phyloP scores from a whole-genome alignment of 148 eudicot species.

The Camellia granthamiana region DNA sequence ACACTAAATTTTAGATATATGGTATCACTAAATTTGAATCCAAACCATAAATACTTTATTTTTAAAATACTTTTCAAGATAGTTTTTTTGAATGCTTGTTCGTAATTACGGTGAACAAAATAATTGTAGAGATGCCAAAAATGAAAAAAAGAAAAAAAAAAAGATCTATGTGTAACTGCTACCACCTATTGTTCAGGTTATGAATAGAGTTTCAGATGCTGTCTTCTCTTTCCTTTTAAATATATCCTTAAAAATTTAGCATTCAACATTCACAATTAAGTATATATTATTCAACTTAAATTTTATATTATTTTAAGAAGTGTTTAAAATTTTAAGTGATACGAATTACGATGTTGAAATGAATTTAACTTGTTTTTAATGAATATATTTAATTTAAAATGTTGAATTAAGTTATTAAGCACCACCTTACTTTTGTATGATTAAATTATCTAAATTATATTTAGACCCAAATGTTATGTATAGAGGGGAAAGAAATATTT shows the following conservation, averaged over 20 bases:
- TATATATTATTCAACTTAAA: too few species aligned
- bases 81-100: not conserved
- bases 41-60: too few species aligned
- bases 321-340: too few species aligned
- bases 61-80: too few species aligned
- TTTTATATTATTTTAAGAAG: not conserved
- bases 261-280: not conserved
- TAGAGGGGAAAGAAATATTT: not conserved
- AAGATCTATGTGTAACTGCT: not conserved
- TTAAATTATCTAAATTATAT: too few species aligned
- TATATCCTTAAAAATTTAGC: too few species aligned
- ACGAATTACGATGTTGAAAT: too few species aligned
- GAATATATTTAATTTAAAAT: too few species aligned
- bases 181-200: not conserved
- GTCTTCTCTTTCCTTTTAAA: not conserved
- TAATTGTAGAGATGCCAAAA: too few species aligned
- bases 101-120: not conserved
- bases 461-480: not conserved
- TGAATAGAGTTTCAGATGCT: not conserved
- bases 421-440: not conserved
- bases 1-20: too few species aligned
- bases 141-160: not conserved
- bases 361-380: too few species aligned
- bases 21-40: not conserved
- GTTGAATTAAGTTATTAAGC: too few species aligned